These are phyloP conservation scores for Ustilago hordei DNA, from an alignment of 1,284 basidiomycete genomes.

Conservation along the genomic window DNA sequence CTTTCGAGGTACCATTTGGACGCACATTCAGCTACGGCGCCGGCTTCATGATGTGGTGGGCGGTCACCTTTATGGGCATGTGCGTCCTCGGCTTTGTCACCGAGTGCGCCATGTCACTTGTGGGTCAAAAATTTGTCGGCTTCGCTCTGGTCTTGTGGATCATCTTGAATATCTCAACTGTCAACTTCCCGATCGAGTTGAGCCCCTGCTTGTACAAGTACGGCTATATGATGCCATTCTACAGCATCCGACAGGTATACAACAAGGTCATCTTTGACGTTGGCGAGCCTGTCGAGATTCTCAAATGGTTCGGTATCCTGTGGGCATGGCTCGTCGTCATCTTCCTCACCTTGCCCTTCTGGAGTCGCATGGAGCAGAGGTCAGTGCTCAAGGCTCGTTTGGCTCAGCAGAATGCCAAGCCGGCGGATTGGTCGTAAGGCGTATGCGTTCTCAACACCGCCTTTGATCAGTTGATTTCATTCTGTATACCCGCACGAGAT, in stretches of 20 bases:
- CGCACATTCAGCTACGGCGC: constrained; percentile 57
- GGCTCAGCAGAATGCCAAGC: constrained; percentile 17
- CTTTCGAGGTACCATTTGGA: constrained; percentile 62
- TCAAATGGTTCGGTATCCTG: constrained; percentile 64
- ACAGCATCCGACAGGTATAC: constrained; percentile 61
- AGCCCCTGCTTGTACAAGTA: constrained; percentile 56
- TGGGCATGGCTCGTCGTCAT: constrained; percentile 62
- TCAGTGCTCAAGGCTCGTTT: constrained; percentile 29
- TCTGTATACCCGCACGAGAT: not conserved
- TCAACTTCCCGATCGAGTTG: constrained; percentile 55
- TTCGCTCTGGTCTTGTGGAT: constrained; percentile 60
- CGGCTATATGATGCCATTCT: constrained; percentile 65
- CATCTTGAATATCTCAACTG: constrained; percentile 62
- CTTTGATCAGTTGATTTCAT: not conserved
- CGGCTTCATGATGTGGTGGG: constrained; percentile 65
- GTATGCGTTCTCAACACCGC: not conserved
- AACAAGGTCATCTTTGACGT: constrained; percentile 60
- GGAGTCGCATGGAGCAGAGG: constrained; percentile 54
- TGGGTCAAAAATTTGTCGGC: constrained; percentile 59
- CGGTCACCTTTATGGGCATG: constrained; percentile 57
- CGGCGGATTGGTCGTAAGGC: not conserved
- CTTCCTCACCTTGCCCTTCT: constrained; percentile 59
- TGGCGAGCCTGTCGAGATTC: constrained; percentile 52
- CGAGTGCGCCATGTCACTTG: constrained; percentile 57
- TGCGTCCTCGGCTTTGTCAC: constrained; percentile 55